Evolutionary conservation across 2,329 filamentous ascomycete genomes (phyloP).

Genomic region (Stagonosporopsis tanaceti): DNA sequence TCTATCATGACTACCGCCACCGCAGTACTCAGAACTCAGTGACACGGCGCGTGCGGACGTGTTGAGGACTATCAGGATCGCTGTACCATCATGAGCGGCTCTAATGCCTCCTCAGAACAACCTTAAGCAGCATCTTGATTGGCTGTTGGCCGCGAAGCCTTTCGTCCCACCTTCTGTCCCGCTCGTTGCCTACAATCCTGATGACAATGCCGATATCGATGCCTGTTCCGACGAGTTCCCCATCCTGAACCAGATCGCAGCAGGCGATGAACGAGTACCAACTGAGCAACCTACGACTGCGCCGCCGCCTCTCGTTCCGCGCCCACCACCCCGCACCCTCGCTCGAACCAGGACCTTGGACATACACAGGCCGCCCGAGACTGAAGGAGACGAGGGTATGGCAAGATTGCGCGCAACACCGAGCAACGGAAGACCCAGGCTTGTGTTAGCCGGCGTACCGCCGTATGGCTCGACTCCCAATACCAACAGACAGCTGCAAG

Average conservation of each 20-base stretch:
- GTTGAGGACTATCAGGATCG: constrained; percentile 25
- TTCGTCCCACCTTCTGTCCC: constrained; percentile 51
- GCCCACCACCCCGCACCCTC: constrained; percentile 29
- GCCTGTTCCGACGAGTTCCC: constrained; percentile 26
- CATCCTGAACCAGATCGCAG: constrained; percentile 15
- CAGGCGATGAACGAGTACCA: constrained; percentile 34
- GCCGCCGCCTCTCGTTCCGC: constrained; percentile 22
- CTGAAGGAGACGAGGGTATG: constrained; percentile 43
- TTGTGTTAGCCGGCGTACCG: constrained; percentile 41
- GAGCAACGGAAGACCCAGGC: constrained; percentile 50
- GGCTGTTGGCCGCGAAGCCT: constrained; percentile 57
- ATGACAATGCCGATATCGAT: constrained; percentile 34
- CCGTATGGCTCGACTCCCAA: constrained; percentile 18
- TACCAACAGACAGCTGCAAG: constrained; percentile 8
- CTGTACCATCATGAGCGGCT: constrained; percentile 37
- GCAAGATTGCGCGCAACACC: constrained; percentile 55
- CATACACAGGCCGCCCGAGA: constrained; percentile 33
- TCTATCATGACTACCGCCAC: constrained; percentile 32
- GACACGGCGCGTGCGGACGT: constrained; percentile 29
- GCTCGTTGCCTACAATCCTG: constrained; percentile 40
- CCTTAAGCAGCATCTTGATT: constrained; percentile 57
- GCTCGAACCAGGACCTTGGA: constrained; percentile 32
- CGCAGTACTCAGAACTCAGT: constrained; percentile 21
- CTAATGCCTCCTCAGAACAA: constrained; percentile 59
- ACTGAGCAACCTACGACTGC: constrained; percentile 22